Evolutionary conservation across 2,329 filamentous ascomycete genomes (phyloP), one percentile per base, ranked within the genome.

Genomic region (Geosmithia flava): DNA sequence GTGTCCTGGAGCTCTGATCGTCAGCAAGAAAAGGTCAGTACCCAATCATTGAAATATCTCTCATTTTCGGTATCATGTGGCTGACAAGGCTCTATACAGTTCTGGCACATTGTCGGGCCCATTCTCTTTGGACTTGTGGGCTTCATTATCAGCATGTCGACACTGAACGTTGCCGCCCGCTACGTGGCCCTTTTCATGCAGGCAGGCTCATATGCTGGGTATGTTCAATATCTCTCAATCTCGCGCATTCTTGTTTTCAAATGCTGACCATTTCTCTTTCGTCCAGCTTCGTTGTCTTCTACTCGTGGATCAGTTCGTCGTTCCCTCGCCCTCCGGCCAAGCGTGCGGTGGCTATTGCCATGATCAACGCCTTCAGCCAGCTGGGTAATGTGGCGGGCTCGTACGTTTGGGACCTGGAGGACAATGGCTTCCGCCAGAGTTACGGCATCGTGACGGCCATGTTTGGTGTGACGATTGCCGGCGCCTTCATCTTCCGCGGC

Each of bases 361-460:
- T 80, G 59, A 73, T 80, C 65, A 80, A 80, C 58, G 76, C 69
- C 49, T 74, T 75, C 61, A 69, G 68, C 41, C 76, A 77, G 63
- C 65, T 79, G 2, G 75, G 75, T 47, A 79, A 78, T 56, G 69
- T 78, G 1, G 78, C 78, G 0, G 79, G 79, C 2, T 76, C 72
- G 0, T 83, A 83, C 55, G 78, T 83, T 3, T 83, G 79, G 79
- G 64, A 70, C 47, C 67, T 83, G 46, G 63, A 68, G 20, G 76
- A 71, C 0, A 72, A 82, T 52, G 80, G 80, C 0, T 83, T 71
- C 66, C 71, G 79, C 53, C 74, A 77, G 64, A 81, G 76, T 51
- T 83, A 83, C 55, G 79, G 76, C 3, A 79, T 83, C 49, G 80
- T 83, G 5, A 71, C 74, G 15, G 68, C 76, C 56, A 83, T 83